Conservation (phyloP, 805 yeast genomes). For the Yamadazyma laniorum region DNA sequence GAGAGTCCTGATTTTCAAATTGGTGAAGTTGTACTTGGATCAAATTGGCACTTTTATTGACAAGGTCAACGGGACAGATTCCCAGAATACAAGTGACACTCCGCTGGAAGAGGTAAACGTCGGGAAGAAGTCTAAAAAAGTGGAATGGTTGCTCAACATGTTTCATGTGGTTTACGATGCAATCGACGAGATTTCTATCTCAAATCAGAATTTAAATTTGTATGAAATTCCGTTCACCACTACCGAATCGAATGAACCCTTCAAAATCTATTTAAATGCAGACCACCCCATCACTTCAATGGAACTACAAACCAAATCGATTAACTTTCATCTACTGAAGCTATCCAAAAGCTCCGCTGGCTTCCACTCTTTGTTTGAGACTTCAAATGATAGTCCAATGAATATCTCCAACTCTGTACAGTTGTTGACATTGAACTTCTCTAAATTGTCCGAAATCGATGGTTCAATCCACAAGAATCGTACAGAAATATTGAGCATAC, state of each 20-base stretch:
- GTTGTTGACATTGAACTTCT: constrained; percentile 27
- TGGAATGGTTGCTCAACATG: constrained; percentile 12
- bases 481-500: constrained; percentile 22
- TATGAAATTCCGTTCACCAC: constrained; percentile 32
- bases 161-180: constrained; percentile 22
- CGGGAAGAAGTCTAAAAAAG: neutral
- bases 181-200: constrained; percentile 25
- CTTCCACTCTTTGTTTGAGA: constrained; percentile 36
- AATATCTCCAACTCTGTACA: constrained; percentile 34
- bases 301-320: constrained; percentile 23
- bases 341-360: constrained; percentile 33
- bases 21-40: constrained; percentile 17
- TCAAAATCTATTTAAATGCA: constrained; percentile 21
- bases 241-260: constrained; percentile 19
- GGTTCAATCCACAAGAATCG: constrained; percentile 23
- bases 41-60: constrained; percentile 10
- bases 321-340: constrained; percentile 24
- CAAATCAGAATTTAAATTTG: constrained; percentile 25
- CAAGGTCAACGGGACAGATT: neutral
- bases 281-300: constrained; percentile 21
- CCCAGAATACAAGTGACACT: constrained; percentile 1
- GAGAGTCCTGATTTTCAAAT: constrained; percentile 20
- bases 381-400: constrained; percentile 29
- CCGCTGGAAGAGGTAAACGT: neutral
- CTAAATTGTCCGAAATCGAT: constrained; percentile 12